A percentile compares a stretch with the other conserved stretches of the same genome.
Conservation (phyloP, 2,329 filamentous ascomycete species). For the Sclerotinia subarctica region DNA sequence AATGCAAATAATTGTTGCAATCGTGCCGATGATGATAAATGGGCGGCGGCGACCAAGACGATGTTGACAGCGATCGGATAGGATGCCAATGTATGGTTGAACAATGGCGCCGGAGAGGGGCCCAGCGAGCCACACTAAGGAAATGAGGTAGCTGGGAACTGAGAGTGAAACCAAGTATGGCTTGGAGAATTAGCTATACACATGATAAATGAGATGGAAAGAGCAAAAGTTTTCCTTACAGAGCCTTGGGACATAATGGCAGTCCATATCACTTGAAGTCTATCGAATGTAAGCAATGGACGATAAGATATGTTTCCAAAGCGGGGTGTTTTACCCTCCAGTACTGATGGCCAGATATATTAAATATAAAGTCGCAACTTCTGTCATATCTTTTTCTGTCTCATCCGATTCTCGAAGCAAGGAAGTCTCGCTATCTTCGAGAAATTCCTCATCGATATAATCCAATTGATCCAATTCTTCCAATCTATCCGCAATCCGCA, state of each 20-base stretch:
- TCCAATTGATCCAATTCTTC: slow-evolving; percentile 4
- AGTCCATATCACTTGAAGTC: slow-evolving; percentile 23
- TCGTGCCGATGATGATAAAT: slow-evolving; percentile 50
- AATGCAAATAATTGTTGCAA: slow-evolving; percentile 48
- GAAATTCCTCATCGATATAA: slow-evolving; percentile 1
- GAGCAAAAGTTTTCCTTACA: slow-evolving; percentile 7
- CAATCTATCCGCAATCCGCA: background rate
- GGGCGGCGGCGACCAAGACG: slow-evolving; percentile 47
- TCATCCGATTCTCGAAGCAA: slow-evolving; percentile 6
- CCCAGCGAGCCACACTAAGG: slow-evolving; percentile 55
- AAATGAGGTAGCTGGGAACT: slow-evolving; percentile 49
- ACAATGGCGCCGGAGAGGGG: slow-evolving; percentile 52
- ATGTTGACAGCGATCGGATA: slow-evolving; percentile 49
- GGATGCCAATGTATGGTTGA: slow-evolving; percentile 52
- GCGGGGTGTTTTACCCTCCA: slow-evolving; percentile 14
- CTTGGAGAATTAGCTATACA: slow-evolving; percentile 10
- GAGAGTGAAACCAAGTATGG: slow-evolving; percentile 44
- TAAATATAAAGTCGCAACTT: slow-evolving; percentile 4
- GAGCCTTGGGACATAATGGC: slow-evolving; percentile 23
- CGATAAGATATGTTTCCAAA: background rate
- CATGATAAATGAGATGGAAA: background rate
- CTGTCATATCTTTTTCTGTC: background rate
- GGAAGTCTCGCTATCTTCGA: slow-evolving; percentile 5
- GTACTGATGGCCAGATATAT: slow-evolving; percentile 19
- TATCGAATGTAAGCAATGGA: slow-evolving; percentile 6